These are phyloP conservation scores for Xylaria sp. DNA, from an alignment of 2,329 filamentous ascomycete species.

Conservation along the genomic window DNA sequence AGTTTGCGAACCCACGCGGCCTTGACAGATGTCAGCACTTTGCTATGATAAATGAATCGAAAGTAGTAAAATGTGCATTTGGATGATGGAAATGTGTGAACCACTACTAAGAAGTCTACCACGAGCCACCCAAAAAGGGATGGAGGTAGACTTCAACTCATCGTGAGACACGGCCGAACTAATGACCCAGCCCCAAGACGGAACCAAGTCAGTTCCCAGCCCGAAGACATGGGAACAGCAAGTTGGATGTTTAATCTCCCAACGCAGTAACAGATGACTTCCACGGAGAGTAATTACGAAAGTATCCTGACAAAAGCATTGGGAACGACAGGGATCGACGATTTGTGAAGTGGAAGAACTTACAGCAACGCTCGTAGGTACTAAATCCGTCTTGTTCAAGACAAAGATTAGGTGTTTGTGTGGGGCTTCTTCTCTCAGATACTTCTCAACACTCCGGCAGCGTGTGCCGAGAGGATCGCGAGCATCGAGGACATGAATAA, in stretches of 20 bases:
- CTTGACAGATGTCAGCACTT: constrained; percentile 53
- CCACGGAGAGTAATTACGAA: constrained; percentile 69
- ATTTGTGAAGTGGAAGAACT: constrained; percentile 45
- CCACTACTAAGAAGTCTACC: constrained; percentile 98
- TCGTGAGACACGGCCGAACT: constrained; percentile 81
- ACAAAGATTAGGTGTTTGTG: constrained; percentile 95
- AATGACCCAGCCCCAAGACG: constrained; percentile 88
- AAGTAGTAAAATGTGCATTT: background rate
- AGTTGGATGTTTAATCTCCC: constrained; percentile 83
- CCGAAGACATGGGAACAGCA: constrained; percentile 67
- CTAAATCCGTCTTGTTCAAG: constrained; percentile 88
- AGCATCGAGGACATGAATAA: constrained; percentile 92
- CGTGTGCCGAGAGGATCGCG: constrained; percentile 88
- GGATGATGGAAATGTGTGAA: constrained; percentile 69
- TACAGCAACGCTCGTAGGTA: constrained; percentile 93
- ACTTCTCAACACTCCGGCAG: constrained; percentile 89
- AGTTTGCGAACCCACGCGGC: constrained; percentile 89
- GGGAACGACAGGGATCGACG: constrained; percentile 49
- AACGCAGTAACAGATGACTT: constrained; percentile 97
- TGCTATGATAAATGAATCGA: constrained; percentile 14
- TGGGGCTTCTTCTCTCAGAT: constrained; percentile 87
- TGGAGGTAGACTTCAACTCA: constrained; percentile 93
- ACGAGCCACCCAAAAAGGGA: constrained; percentile 60
- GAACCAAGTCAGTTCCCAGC: constrained; percentile 70
- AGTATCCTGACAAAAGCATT: constrained; percentile 85